These are phyloP conservation scores for Boechera retrofracta DNA, from an alignment of 345 rosid genomes.

Conservation along the genomic window DNA sequence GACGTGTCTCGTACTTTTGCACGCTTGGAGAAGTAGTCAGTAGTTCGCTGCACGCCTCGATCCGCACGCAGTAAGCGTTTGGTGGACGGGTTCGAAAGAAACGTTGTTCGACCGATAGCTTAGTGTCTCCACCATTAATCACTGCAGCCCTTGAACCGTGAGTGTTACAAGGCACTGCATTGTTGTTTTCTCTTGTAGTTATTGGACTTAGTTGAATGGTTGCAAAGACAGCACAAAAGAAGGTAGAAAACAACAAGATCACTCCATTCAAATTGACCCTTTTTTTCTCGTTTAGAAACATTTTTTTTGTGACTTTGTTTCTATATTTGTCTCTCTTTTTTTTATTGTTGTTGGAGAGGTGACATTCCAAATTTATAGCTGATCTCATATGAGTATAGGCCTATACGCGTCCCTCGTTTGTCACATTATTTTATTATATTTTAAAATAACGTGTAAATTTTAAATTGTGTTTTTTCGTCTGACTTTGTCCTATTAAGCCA, in stretches of 20 bases:
- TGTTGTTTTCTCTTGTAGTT: background rate
- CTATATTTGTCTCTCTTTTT: background rate
- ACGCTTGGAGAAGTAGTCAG: background rate
- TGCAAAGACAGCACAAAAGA: conserved; percentile 12
- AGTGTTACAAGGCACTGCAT: conserved; percentile 20
- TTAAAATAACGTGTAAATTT: no score
- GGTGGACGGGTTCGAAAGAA: conserved; percentile 12
- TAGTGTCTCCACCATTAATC: background rate
- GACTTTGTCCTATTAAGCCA: no score
- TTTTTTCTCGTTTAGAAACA: conserved; percentile 10
- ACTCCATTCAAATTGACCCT: background rate
- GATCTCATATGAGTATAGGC: background rate
- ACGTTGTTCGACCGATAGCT: background rate
- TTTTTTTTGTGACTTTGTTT: background rate
- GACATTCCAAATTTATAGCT: background rate
- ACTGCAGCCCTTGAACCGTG: background rate
- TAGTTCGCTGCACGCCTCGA: background rate
- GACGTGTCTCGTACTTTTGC: conserved; percentile 12
- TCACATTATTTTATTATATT: no score
- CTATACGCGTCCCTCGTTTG: background rate
- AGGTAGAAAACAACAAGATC: background rate
- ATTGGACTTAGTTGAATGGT: conserved; percentile 7
- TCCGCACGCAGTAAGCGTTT: conserved; percentile 16
- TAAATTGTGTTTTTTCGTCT: no score
- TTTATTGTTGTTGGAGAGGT: background rate